Percentiles rank a stretch among this genome's conserved stretches.
Evolutionary conservation across 2,329 filamentous ascomycete genomes (phyloP).

Genomic region (Camptophora hylomeconis): DNA sequence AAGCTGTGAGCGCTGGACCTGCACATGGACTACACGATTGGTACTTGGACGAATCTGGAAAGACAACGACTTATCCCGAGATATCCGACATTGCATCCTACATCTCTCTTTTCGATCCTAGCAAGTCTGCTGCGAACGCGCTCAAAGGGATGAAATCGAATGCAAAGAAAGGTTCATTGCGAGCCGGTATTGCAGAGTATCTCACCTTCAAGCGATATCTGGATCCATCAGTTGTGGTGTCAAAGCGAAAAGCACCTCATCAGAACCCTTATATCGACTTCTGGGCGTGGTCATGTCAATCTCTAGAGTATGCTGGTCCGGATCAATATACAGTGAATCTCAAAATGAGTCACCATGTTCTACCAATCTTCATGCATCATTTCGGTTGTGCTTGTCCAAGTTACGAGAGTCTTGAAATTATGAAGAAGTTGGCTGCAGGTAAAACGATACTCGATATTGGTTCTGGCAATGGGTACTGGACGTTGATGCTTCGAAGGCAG

Average conservation of each 20-base stretch:
- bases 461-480: conserved; percentile 65
- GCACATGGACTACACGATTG: conserved; percentile 37
- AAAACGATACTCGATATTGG: conserved; percentile 52
- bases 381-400: conserved; percentile 61
- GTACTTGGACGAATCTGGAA: conserved; percentile 24
- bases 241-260: conserved; percentile 30
- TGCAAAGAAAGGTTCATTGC: conserved; percentile 51
- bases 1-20: conserved; percentile 33
- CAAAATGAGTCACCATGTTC: conserved; percentile 50
- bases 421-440: conserved; percentile 42
- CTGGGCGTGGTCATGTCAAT: conserved; percentile 52
- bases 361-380: conserved; percentile 66
- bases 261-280: conserved; percentile 56
- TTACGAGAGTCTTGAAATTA: conserved; percentile 50
- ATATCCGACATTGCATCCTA: conserved; percentile 52
- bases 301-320: conserved; percentile 51
- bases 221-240: conserved; percentile 16
- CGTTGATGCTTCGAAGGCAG: conserved; percentile 52
- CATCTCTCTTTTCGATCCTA: conserved; percentile 50
- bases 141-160: conserved; percentile 52
- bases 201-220: conserved; percentile 43
- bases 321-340: conserved; percentile 40
- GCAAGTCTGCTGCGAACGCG: conserved; percentile 46
- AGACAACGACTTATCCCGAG: conserved; percentile 30
- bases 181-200: conserved; percentile 42